Evolutionary conservation across 306 rosid genomes (phyloP), one percentile per base, ranked within the genome.

Genomic region (Ziziphus jujuba): DNA sequence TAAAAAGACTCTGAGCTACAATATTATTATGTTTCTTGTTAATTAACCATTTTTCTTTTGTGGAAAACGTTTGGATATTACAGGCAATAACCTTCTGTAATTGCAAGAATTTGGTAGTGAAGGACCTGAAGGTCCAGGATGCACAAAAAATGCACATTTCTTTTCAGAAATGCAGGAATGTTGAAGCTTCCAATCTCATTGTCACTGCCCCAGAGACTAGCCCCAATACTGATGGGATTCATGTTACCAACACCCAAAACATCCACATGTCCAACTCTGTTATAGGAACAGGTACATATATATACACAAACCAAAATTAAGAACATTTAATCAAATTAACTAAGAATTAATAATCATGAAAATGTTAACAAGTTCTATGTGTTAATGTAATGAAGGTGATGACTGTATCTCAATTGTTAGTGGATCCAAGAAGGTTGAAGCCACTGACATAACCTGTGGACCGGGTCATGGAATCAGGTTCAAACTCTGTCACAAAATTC

Each of bases 391-490:
- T 17, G 56, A 47, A 91, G 97, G 97, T 38, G 97, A 91, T 56
- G 96, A 91, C 52, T 91, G 97, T 55, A 87, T 91, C 74, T 91
- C 96, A 40, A 91, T 91, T 54, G 97, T 79, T 14, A 72, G 71
- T 51, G 97, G 93, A 44, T 86, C 93, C 36, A 55, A 12, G 36
- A 80, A 85, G 2, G 80, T 91, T 23, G 56, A 33, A 74, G 93
- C 87, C 63, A 70, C 67, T 3, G 51, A 80, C 51, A 87, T 91
- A 36, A 83, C 85, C 24, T 91, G 97, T 25, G 97, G 97, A 65
- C 93, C 97, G 0, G 97, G 97, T 15, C 97, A 91, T 70, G 97
- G 97, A 28, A 88, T 91, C 66, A 89, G 96, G 96, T 50, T 11
- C 9, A 43, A 28, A 28, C 33, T 28, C 33, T 28, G 2, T 28